Conservation (phyloP, 2,329 filamentous ascomycete species). For the Thielaviopsis cerberus region DNA sequence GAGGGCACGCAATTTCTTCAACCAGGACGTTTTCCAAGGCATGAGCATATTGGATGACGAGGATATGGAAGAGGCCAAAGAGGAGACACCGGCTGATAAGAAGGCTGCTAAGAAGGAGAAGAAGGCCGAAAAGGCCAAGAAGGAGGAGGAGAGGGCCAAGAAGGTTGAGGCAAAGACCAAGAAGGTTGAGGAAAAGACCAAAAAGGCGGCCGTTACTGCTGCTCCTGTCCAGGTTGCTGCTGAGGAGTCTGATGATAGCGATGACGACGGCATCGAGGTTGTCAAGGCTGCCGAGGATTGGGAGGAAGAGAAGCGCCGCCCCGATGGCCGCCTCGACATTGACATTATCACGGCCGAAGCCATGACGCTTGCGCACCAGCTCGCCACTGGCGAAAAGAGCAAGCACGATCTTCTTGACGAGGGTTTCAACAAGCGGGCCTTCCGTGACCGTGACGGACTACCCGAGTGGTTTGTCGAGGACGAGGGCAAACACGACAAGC, state of each 20-base stretch:
- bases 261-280: conserved; percentile 38
- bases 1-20: conserved; percentile 75
- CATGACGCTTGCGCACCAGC: conserved; percentile 86
- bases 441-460: conserved; percentile 77
- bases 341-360: conserved; percentile 99
- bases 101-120: conserved; percentile 16
- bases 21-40: conserved; percentile 82
- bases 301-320: conserved; percentile 45
- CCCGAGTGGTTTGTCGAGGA: conserved; percentile 98
- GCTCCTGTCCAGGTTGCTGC: too few relatives aligned
- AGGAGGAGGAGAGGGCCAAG: conserved; percentile 16
- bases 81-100: conserved; percentile 15
- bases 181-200: conserved; percentile 10
- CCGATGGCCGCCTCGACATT: conserved; percentile 58
- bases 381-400: conserved; percentile 70
- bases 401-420: conserved; percentile 71
- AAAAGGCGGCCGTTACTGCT: conserved; percentile 6
- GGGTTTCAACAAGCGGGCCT: conserved; percentile 78
- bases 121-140: conserved; percentile 16
- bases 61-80: conserved; percentile 19
- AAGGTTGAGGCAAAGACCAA: conserved; percentile 17
- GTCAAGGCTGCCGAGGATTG: conserved; percentile 41
- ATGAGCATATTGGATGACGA: conserved; percentile 34
- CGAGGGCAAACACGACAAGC: conserved; percentile 64
- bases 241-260: conserved; percentile 13